Evolutionary conservation across 805 yeast genomes (phyloP).

Genomic region (Yamadazyma insecticola): DNA sequence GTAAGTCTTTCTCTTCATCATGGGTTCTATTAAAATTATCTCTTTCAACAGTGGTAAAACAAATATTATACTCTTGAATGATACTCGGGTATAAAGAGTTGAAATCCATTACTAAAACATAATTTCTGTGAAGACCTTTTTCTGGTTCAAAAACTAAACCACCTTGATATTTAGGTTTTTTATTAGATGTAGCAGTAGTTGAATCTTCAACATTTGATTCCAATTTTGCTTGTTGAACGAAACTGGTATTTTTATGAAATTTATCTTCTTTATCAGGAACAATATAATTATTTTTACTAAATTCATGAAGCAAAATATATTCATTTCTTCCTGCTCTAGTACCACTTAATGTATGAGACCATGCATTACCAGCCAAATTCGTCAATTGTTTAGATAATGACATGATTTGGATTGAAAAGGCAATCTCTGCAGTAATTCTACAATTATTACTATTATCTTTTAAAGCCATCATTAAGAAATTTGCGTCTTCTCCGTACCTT

Average conservation of each 20-base stretch:
- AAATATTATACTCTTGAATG: conserved; percentile 93
- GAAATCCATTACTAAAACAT: conserved; percentile 94
- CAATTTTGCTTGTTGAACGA: conserved; percentile 29
- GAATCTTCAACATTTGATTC: conserved; percentile 41
- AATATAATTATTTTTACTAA: conserved; percentile 69
- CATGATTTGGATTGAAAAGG: conserved; percentile 77
- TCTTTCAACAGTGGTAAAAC: conserved; percentile 92
- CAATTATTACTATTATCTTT: conserved; percentile 66
- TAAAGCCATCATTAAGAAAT: conserved; percentile 62
- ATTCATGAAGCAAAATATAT: conserved; percentile 87
- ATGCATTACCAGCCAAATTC: conserved; percentile 91
- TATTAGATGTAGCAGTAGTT: conserved; percentile 46
- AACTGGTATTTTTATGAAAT: conserved; percentile 30
- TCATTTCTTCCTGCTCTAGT: conserved; percentile 96
- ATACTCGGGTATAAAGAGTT: conserved; percentile 95
- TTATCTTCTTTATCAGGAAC: conserved; percentile 79
- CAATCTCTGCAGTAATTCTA: conserved; percentile 67
- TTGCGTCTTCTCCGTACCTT: conserved; percentile 62
- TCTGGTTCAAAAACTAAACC: conserved; percentile 97
- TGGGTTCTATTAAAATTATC: conserved; percentile 37
- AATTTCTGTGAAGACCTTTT: conserved; percentile 86
- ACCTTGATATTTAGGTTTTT: conserved; percentile 79
- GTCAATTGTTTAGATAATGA: conserved; percentile 90
- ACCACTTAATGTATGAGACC: conserved; percentile 93
- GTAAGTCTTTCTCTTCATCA: conserved; percentile 58